Conservation (phyloP, 176 grass and related monocot genomes). For the Oryza rufipogon region DNA sequence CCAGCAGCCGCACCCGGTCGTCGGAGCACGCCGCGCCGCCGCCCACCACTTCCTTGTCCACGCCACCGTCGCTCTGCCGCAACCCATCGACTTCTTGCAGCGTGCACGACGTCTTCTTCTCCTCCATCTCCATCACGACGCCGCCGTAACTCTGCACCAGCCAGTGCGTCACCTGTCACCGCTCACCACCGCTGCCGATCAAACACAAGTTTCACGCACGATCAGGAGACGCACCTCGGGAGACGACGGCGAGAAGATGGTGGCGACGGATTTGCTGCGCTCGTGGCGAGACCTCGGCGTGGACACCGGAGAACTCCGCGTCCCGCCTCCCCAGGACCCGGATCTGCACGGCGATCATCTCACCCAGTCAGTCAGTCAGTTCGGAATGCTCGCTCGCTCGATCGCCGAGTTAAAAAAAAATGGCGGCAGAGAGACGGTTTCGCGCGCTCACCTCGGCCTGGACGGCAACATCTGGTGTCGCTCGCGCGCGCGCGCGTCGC, state of each 20-base stretch:
- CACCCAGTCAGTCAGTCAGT: constrained; percentile 6
- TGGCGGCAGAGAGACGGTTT: background rate
- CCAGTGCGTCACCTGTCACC: background rate
- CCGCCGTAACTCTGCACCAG: constrained; percentile 11
- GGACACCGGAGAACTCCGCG: constrained; percentile 1
- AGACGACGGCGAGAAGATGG: background rate
- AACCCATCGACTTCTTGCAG: constrained; percentile 37
- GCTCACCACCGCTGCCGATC: background rate
- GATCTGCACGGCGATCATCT: constrained; percentile 47
- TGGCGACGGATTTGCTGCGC: constrained; percentile 47
- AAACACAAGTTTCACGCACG: background rate
- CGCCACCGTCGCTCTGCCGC: constrained; percentile 9
- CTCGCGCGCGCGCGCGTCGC: background rate
- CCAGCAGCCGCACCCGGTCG: constrained; percentile 39
- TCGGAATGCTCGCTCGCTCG: background rate
- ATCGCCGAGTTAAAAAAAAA: background rate
- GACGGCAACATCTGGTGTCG: constrained; percentile 40
- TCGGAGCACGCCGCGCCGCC: background rate
- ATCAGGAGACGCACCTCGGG: constrained; percentile 25
- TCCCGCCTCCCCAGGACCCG: constrained; percentile 30
- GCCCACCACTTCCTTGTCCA: background rate
- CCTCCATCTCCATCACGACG: constrained; percentile 19
- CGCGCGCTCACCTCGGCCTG: constrained; percentile 36
- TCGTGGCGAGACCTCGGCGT: constrained; percentile 24
- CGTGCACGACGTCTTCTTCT: constrained; percentile 26